Base-by-base conservation (phyloP, 2,329 filamentous ascomycete species). In the Aureobasidium leucospermi region DNA sequence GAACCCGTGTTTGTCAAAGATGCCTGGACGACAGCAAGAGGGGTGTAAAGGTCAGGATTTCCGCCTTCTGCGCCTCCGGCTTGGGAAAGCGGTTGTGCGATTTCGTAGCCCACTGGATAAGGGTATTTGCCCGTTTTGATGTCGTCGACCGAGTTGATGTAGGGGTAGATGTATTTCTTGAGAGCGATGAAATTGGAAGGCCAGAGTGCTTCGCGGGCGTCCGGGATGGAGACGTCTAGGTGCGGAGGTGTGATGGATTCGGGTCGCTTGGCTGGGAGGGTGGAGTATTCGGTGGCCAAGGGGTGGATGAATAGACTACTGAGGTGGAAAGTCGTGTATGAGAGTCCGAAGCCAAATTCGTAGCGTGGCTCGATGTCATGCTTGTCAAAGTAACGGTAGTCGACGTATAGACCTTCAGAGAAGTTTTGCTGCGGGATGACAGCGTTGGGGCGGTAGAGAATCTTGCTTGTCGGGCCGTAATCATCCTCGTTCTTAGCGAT, bases 321-420 rank as follows among this genome's bases (percentile, higher is more conserved):
- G 60, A 90, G 80, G 11, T 81, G 75, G 70, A 93, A 95, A 0
- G 75, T 81, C 0, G 90, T 91, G 75, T 94, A 96, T 56, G 86
- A 89, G 1, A 96, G 80, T 0, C 92, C 93, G 62, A 85, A 92
- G 0, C 93, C 92, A 66, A 96, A 96, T 48, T 90, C 88, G 69
- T 86, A 96, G 1, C 88, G 86, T 0, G 92, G 92, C 5, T 79
- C 78, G 61, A 94, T 86, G 60, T 80, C 78, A 58, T 86, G 73
- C 69, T 87, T 89, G 76, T 96, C 91, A 66, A 96, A 92, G 72
- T 92, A 83, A 11, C 91, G 86, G 74, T 96, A 96, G 76, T 96
- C 93, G 65, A 95, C 85, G 69, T 92, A 92, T 0, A 96, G 75
- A 0, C 90, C 90, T 69, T 96, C 90, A 1, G 79, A 81, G 70